Evolutionary conservation across 148 eudicot genomes (phyloP), one percentile per base, ranked within the genome.

Genomic region (Rhododendron williamsianum): DNA sequence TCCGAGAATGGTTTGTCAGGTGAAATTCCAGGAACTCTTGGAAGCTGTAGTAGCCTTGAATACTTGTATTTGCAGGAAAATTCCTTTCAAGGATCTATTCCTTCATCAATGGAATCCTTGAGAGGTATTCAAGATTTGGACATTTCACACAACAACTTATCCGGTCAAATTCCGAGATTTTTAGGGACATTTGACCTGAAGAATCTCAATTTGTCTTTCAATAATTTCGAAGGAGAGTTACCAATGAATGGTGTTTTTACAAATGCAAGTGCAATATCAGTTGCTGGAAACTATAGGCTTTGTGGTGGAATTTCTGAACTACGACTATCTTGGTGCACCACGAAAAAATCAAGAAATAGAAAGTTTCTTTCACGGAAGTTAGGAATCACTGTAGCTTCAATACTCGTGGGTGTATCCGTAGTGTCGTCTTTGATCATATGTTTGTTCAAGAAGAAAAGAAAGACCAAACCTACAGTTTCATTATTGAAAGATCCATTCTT

Each of bases 271-370:
- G 60, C 60, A 54, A 54, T 82, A 16, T 72, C 84, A 9, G 3
- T 86, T 54, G 84, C 1, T 1, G 81, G 84, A 16, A 86, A 86
- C 49, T 43, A 5, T 27, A 74, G 76, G 81, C 81, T 86, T 4
- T 74, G 84, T 86, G 85, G 85, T 23, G 87, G 84, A n/a, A 27
- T 86, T 23, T 23, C 63, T 0, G 77, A 71, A 82, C 49, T 86
- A 4, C 41, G n/a, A 19, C n/a, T 86, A 12, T 51, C 81, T n/a
- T 77, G 18, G 16, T 86, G 87, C 38, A 46, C 1, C 46, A 60
- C 1, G 8, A n/a, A 19, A 51, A 16, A 3, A 80, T 27, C 67
- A 2, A 18, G 9, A 23, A 35, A 35, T 0, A 73, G 1, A 16
- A 36, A 16, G 78, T 35, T 0, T 35, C 78, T 73, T 35, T 35